Conservation (phyloP, 2,329 filamentous ascomycete genomes). For the Trichocomaceae sp. region DNA sequence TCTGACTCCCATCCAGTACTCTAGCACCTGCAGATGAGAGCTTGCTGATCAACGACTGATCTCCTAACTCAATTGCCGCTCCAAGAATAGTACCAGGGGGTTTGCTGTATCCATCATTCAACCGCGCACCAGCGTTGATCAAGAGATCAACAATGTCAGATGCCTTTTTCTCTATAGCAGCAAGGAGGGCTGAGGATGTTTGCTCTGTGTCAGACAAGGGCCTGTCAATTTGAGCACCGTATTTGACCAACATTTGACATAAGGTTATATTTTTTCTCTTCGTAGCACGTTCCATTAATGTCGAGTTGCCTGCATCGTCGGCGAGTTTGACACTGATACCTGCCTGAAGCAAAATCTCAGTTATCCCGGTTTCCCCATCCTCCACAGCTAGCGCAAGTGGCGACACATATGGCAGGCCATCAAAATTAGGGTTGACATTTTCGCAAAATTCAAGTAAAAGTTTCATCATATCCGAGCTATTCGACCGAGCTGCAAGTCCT, state of each 20-base stretch:
- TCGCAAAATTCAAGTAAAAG: slow-evolving; percentile 6
- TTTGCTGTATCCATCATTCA: slow-evolving; percentile 14
- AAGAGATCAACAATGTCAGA: slow-evolving; percentile 12
- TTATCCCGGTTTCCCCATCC: neutral
- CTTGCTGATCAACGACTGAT: slow-evolving; percentile 1
- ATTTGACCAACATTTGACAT: neutral
- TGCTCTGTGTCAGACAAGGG: neutral
- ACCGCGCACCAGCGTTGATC: slow-evolving; percentile 9
- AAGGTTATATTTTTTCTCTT: slow-evolving; percentile 3
- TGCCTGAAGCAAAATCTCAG: slow-evolving; percentile 2
- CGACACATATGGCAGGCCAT: slow-evolving; percentile 5
- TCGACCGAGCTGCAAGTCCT: neutral
- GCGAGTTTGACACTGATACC: neutral
- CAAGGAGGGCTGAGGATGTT: slow-evolving; percentile 5
- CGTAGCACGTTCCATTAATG: slow-evolving; percentile 2
- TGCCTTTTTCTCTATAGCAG: neutral
- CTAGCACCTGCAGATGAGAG: slow-evolving; percentile 3
- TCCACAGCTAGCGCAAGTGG: slow-evolving; percentile 7
- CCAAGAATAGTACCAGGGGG: slow-evolving; percentile 7
- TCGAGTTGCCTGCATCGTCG: neutral
- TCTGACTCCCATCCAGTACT: neutral
- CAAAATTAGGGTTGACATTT: slow-evolving; percentile 6
- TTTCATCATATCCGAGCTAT: neutral
- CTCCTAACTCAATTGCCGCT: slow-evolving; percentile 8
- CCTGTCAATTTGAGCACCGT: slow-evolving; percentile 3